These are phyloP conservation scores for Sclerotinia spermophila DNA, from an alignment of 2,329 filamentous ascomycete genomes.

Conservation along the genomic window DNA sequence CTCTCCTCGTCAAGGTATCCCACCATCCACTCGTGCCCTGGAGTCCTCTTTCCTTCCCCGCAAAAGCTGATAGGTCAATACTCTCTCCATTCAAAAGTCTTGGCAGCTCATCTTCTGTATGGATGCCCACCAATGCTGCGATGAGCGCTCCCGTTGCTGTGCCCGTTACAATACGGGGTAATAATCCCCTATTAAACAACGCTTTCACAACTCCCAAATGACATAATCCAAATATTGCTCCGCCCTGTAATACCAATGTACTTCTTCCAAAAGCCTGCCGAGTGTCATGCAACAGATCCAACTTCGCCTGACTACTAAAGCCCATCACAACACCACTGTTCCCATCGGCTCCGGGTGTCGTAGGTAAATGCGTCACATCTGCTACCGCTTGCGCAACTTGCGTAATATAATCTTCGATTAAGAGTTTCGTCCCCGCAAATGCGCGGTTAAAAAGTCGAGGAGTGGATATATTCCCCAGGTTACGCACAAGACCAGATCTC, in stretches of 20 bases:
- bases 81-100: conserved; percentile 71
- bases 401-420: conserved; percentile 88
- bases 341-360: conserved; percentile 45
- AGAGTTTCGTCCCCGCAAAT: conserved; percentile 81
- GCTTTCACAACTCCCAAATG: conserved; percentile 90
- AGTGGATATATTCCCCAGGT: conserved; percentile 85
- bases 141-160: conserved; percentile 88
- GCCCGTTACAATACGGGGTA: conserved; percentile 87
- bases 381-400: conserved; percentile 78
- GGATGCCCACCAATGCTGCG: conserved; percentile 81
- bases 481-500: conserved; percentile 74
- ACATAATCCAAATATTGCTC: conserved; percentile 86
- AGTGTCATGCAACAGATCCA: conserved; percentile 83
- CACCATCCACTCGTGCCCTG: conserved; percentile 37
- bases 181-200: conserved; percentile 71
- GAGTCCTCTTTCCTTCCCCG: conserved; percentile 38
- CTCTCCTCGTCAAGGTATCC: conserved; percentile 62
- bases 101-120: conserved; percentile 80
- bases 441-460: conserved; percentile 78
- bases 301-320: conserved; percentile 52
- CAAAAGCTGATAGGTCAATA: conserved; percentile 80
- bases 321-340: conserved; percentile 41
- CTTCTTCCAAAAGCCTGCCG: conserved; percentile 84
- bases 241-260: conserved; percentile 81
- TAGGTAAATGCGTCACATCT: conserved; percentile 67